phyloP scores from a whole-genome alignment of 345 rosid species.

The Limnanthes douglasii region DNA sequence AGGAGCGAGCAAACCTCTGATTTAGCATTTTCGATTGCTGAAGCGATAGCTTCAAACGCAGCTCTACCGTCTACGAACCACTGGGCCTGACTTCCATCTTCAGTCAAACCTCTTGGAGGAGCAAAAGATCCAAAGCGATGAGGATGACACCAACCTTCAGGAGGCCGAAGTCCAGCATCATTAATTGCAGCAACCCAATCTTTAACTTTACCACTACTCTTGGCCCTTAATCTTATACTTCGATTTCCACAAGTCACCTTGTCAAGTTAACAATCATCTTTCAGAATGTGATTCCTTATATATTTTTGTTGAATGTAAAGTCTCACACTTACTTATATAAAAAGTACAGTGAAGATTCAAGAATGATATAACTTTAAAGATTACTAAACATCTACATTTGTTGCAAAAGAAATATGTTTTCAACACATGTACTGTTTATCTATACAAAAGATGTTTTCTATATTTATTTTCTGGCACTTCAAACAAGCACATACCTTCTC shows the following conservation, averaged over 20 bases:
- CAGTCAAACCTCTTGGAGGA: constrained; percentile 92
- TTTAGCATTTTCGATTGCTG: constrained; percentile 80
- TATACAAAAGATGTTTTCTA: no score
- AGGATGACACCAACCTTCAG: constrained; percentile 99
- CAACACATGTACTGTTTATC: no score
- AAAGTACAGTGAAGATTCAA: constrained; percentile 1
- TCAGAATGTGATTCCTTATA: constrained; percentile 24
- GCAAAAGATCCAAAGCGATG: constrained; percentile 99
- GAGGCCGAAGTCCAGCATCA: constrained; percentile 95
- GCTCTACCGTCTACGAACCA: constrained; percentile 97
- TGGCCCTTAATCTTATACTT: constrained; percentile 74
- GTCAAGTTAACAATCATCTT: constrained; percentile 28
- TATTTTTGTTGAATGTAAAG: constrained; percentile 14
- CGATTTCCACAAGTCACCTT: constrained; percentile 87
- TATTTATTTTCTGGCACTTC: no score
- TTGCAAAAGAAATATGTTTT: no score
- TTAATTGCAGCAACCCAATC: constrained; percentile 96
- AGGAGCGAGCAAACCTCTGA: constrained; percentile 77
- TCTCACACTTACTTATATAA: neutral
- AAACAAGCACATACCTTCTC: no score
- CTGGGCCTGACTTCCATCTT: constrained; percentile 95
- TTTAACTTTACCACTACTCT: constrained; percentile 67
- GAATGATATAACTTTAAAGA: constrained; percentile 2
- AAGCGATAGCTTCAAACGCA: constrained; percentile 92
- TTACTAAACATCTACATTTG: neutral